Evolutionary conservation across 805 yeast species (phyloP).

Genomic region (Myxozyma geophila): DNA sequence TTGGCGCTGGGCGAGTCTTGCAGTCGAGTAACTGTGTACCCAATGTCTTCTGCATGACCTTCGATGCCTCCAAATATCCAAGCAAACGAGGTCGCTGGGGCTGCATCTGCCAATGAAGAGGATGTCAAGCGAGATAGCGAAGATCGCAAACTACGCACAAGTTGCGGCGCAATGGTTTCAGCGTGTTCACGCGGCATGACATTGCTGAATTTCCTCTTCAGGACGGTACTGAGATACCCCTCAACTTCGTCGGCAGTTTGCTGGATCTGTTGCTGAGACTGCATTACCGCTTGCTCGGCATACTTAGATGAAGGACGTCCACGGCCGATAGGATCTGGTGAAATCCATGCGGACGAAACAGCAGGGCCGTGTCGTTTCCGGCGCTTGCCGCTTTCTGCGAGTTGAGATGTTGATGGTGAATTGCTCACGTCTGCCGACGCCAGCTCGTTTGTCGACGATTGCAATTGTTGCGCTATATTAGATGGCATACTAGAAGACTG

Average conservation of each 20-base stretch:
- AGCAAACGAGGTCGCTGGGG: slow-evolving; percentile 17
- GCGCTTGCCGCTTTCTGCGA: slow-evolving; percentile 14
- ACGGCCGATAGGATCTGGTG: slow-evolving; percentile 27
- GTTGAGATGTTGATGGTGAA: neutral
- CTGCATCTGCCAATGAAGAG: neutral
- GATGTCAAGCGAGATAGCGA: slow-evolving; percentile 7
- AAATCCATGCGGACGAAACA: slow-evolving; percentile 32
- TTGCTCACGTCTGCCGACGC: neutral
- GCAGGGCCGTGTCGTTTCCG: slow-evolving; percentile 35
- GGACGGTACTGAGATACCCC: neutral
- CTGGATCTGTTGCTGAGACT: slow-evolving; percentile 11
- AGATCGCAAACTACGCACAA: slow-evolving; percentile 11
- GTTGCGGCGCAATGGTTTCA: slow-evolving; percentile 12
- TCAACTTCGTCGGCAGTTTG: slow-evolving; percentile 17
- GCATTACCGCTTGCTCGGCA: neutral
- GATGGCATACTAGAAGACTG: slow-evolving; percentile 8
- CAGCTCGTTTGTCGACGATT: neutral
- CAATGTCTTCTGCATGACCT: slow-evolving; percentile 18
- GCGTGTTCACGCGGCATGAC: slow-evolving; percentile 16
- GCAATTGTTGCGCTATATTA: neutral
- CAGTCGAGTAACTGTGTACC: slow-evolving; percentile 12
- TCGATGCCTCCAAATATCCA: slow-evolving; percentile 33
- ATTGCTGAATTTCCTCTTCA: slow-evolving; percentile 10
- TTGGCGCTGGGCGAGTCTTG: neutral
- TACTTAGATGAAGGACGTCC: slow-evolving; percentile 17